Percentiles rank a stretch among this genome's conserved stretches.
These are phyloP conservation scores for Vaccinium myrtillus DNA, from an alignment of 148 eudicot species.

Conservation along the genomic window DNA sequence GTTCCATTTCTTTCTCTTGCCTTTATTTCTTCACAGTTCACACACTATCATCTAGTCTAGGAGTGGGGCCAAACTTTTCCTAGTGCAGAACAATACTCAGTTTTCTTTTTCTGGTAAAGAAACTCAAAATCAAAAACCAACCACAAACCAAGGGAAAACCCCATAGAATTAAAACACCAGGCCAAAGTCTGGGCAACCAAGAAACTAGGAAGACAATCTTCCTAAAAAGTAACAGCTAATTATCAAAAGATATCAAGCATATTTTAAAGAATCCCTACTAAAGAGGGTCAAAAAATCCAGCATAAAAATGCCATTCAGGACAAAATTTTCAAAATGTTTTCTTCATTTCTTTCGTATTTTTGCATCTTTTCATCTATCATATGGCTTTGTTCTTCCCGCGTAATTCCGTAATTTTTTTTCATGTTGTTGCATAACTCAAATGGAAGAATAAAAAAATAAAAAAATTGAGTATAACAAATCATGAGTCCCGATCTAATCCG, in stretches of 20 bases:
- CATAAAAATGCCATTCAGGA: too few species aligned
- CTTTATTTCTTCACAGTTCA: background rate
- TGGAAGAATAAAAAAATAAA: background rate
- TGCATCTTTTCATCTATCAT: background rate
- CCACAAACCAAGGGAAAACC: too few species aligned
- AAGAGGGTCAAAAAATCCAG: too few species aligned
- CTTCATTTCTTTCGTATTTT: background rate
- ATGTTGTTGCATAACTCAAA: background rate
- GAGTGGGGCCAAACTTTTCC: background rate
- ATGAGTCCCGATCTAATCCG: too few species aligned
- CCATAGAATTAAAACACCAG: too few species aligned
- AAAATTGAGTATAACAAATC: background rate
- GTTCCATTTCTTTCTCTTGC: too few species aligned
- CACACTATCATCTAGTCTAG: background rate
- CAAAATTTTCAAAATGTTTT: background rate
- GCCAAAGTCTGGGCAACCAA: too few species aligned
- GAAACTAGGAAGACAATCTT: too few species aligned
- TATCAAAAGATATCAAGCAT: too few species aligned
- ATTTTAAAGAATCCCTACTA: too few species aligned
- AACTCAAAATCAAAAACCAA: too few species aligned
- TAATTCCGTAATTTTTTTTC: background rate
- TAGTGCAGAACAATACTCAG: background rate
- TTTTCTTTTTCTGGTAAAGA: background rate
- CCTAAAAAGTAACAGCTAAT: too few species aligned
- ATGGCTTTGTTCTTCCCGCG: background rate